Evolutionary conservation across 352 stramenopile species (phyloP), one percentile per base, ranked within the genome.

Genomic region (Phytophthora sp.): DNA sequence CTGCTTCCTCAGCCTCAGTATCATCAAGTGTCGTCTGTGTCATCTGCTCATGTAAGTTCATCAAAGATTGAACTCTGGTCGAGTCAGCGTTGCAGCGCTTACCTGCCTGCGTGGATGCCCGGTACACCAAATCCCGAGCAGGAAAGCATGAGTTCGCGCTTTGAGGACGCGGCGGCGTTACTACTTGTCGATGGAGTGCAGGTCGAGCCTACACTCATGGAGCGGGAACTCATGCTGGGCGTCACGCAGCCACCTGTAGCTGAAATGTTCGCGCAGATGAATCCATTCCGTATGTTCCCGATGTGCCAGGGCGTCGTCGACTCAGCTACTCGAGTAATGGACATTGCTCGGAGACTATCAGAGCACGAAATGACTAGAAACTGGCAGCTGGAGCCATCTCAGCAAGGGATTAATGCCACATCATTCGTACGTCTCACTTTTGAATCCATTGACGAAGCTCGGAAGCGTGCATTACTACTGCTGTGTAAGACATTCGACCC

Each of bases 401-500:
- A 75, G 23, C 24, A 70, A 7, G 35, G 33, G 0, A 61, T 73
- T 0, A 78, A 88, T 2, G 23, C 65, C 1, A 84, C 74, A 5
- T 83, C 87, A 0, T 83, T 94, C 27, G 79, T 95, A 20, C 73
- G 82, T 6, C 54, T 95, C 13, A 89, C 79, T 3, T 95, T 93
- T 58, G 71, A 80, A 26, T 90, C 82, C n/a, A 69, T 88, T 7
- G 71, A 88, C 7, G 84, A 95, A 47, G 87, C 87, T 0, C 70
- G 84, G 7, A 80, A 84, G 18, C 82, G 87, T 18, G 83, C 83
- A 11, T 51, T 93, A 20, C 52, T 93, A 56, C 65, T 95, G 20
- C 42, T 93, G 11, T 79, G 78, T 41, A 92, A 92, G 63, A 95
- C 87, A 4, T 95, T 89, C 57, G 81, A 95, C 18, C 82, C 82